These are phyloP conservation scores for Triticum urartu DNA, from an alignment of 176 grass and related monocot genomes.

Conservation along the genomic window DNA sequence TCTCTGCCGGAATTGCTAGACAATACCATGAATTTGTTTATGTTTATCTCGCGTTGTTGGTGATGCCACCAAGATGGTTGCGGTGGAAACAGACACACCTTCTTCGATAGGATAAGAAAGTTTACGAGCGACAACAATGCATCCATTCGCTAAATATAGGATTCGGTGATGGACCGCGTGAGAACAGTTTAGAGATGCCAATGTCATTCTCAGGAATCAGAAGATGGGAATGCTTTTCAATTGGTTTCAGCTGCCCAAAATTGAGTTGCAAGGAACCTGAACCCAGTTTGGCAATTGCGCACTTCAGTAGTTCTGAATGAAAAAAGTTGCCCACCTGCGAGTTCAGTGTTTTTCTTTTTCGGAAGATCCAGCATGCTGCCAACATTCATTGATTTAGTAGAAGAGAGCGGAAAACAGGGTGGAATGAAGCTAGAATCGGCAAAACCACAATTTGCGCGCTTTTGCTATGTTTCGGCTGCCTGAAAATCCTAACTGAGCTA, in stretches of 20 bases:
- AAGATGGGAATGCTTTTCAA: neutral
- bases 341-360: neutral
- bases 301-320: neutral
- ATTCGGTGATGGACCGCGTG: neutral
- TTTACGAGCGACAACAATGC: too few relatives aligned
- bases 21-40: neutral
- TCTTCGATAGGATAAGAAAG: too few relatives aligned
- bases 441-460: neutral
- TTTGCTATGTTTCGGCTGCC: too few relatives aligned
- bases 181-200: neutral
- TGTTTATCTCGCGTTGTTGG: neutral
- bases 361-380: too few relatives aligned
- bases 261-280: neutral
- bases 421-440: neutral
- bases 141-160: neutral
- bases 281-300: neutral
- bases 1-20: neutral
- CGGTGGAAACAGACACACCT: too few relatives aligned
- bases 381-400: too few relatives aligned
- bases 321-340: neutral
- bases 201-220: fast-evolving
- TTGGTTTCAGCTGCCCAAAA: neutral
- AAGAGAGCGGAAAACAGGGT: too few relatives aligned
- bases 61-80: neutral
- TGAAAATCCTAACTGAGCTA: too few relatives aligned